Base-by-base conservation (phyloP, 2,329 filamentous ascomycete species). In the Pezicula neosporulosa region DNA sequence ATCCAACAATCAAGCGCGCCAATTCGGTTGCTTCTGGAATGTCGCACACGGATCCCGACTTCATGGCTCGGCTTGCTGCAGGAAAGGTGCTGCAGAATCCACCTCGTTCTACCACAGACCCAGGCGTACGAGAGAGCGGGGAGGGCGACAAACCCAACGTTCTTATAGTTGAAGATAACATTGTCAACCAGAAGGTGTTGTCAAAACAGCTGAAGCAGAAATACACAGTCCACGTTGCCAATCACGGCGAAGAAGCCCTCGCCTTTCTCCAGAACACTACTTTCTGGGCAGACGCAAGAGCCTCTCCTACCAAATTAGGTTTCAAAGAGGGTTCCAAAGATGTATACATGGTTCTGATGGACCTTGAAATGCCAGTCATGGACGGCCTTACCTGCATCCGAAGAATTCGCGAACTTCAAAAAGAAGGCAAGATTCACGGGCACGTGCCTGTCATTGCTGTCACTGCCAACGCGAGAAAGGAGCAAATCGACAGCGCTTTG, bases 281-380 rank as follows among this genome's bases (percentile, higher is more conserved):
- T 12, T 82, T 79, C 61, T 82, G 80, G 80, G 68, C 15, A 66
- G 71, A 3, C 72, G 74, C 3, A 68, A 33, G 30, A 5, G 4
- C 30, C 9, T 33, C 12, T 13, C 30, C 30, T 9, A 33, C 75
- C 16, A 74, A 82, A 47, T 77, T 13, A 33, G 6, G 24, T 6
- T 24, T 93, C 93, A 63, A 96, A 96, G 0, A 44, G n/a, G 41
- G 41, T 4, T 4, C 12, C 30, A 10, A 44, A 12, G 42, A 44
- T 13, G 18, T 87, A 27, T 82, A 81, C 12, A 76, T 89, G 44
- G 83, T 90, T 12, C 68, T 90, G 5, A 89, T 90, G 86, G 87
- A 90, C 60, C 75, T 89, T 47, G 86, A 90, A 61, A 90, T 90
- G 87, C 87, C 87, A 1, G 78, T 90, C 43, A 90, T 90, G 86